Conservation (phyloP, 73 alveolate species). For the Blepharisma japonicum region DNA sequence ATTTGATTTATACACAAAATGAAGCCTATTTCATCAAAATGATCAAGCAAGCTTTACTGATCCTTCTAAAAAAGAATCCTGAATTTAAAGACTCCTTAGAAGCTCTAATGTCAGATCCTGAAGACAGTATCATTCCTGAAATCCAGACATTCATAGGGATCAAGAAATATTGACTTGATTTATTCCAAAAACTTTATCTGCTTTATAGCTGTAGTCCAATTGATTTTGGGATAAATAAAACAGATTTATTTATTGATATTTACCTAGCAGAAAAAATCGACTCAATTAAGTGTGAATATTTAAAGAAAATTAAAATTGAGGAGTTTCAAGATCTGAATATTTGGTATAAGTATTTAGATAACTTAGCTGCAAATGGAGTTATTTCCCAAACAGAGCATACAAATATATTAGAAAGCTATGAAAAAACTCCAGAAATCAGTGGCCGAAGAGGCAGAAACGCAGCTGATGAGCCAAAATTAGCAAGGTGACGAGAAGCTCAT, state of each 20-base stretch:
- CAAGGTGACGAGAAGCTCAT: too few species aligned
- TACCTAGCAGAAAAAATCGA: too few species aligned
- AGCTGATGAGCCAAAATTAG: too few species aligned
- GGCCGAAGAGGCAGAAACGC: too few species aligned
- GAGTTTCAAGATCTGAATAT: too few species aligned
- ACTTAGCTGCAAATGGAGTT: too few species aligned
- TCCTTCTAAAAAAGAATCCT: neutral
- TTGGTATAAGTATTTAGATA: too few species aligned
- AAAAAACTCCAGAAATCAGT: too few species aligned
- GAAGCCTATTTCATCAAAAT: conserved; percentile 13
- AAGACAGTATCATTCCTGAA: neutral
- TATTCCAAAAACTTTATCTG: neutral
- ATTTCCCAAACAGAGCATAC: too few species aligned
- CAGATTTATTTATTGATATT: neutral
- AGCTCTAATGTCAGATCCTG: neutral
- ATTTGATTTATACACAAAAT: neutral
- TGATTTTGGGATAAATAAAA: neutral
- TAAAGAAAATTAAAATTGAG: too few species aligned
- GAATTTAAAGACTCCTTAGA: neutral
- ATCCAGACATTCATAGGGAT: neutral
- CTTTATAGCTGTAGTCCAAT: neutral
- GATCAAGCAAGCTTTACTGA: neutral
- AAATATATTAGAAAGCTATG: too few species aligned
- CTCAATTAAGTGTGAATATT: too few species aligned
- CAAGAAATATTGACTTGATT: neutral